Conservation (phyloP, 83 land plant species). For the Thuja plicata region DNA sequence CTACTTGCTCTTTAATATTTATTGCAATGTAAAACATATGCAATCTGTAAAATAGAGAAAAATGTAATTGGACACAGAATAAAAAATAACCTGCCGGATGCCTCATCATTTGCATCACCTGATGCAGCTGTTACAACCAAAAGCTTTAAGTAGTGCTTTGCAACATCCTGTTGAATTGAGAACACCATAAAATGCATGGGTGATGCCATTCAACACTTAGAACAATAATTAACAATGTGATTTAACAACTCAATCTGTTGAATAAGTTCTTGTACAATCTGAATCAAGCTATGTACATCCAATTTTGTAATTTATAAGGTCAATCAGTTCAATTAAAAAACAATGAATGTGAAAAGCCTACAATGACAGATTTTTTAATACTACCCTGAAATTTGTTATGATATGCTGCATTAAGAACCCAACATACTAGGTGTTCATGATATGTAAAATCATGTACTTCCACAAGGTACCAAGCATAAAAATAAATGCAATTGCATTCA, state of each 20-base stretch:
- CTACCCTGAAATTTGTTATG: not conserved
- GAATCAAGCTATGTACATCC: not conserved
- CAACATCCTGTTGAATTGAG: constrained; percentile 51
- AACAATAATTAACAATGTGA: not conserved
- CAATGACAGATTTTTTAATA: not conserved
- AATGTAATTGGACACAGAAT: not conserved
- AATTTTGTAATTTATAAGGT: not conserved
- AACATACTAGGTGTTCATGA: not conserved
- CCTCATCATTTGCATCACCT: constrained; percentile 61
- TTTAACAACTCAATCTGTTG: not conserved
- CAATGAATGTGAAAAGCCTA: not conserved
- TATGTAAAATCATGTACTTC: not conserved
- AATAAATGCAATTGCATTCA: not conserved
- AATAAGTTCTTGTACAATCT: not conserved
- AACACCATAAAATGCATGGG: constrained; percentile 2
- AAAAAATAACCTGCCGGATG: constrained; percentile 57
- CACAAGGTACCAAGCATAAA: not conserved
- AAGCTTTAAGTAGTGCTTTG: constrained; percentile 87
- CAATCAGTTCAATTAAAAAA: not conserved
- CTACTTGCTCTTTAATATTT: too few relatives aligned
- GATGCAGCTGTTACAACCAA: constrained; percentile 80
- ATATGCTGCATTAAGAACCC: not conserved
- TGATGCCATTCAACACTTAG: not conserved
- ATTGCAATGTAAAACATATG: not conserved
- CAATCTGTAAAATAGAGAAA: not conserved